phyloP scores from a whole-genome alignment of 768 basidiomycete genomes.

The Solioccasus polychromus region DNA sequence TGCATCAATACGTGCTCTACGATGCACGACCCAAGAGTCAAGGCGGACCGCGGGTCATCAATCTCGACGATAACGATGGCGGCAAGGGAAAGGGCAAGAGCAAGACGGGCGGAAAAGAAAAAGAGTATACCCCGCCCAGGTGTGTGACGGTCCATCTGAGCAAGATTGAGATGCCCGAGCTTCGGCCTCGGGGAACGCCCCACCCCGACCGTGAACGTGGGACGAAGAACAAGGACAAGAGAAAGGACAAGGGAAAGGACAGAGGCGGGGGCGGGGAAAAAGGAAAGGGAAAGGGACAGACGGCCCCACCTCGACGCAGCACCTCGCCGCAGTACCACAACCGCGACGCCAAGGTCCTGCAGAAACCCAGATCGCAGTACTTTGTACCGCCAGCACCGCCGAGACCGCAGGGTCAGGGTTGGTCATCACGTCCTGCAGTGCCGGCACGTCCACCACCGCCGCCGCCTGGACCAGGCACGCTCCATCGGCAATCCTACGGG shows the following conservation, averaged over 20 bases:
- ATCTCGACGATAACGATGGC: conserved; percentile 48
- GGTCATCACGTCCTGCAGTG: too few relatives aligned
- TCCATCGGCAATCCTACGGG: conserved; percentile 19
- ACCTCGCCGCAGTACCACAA: too few relatives aligned
- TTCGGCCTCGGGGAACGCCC: conserved; percentile 32
- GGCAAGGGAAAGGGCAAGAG: conserved; percentile 43
- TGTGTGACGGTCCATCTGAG: conserved; percentile 73
- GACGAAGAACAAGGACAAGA: conserved; percentile 1
- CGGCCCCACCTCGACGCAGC: conserved; percentile 2
- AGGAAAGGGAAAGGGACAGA: not conserved
- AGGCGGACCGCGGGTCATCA: conserved; percentile 66
- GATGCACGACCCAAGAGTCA: conserved; percentile 49
- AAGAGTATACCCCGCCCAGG: conserved; percentile 62
- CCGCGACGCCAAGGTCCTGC: too few relatives aligned
- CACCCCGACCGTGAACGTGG: not conserved
- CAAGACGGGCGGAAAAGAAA: too few relatives aligned
- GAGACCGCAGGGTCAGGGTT: too few relatives aligned
- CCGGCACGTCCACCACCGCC: too few relatives aligned
- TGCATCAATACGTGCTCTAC: conserved; percentile 77
- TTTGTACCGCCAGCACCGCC: too few relatives aligned
- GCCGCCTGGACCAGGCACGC: not conserved
- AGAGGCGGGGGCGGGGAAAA: conserved; percentile 31
- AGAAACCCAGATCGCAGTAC: too few relatives aligned
- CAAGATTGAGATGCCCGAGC: conserved; percentile 86
- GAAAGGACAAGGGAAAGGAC: conserved; percentile 13